Evolutionary conservation across 2,329 filamentous ascomycete genomes (phyloP), one percentile per base, ranked within the genome.

Genomic region (Endocalyx cinctus): DNA sequence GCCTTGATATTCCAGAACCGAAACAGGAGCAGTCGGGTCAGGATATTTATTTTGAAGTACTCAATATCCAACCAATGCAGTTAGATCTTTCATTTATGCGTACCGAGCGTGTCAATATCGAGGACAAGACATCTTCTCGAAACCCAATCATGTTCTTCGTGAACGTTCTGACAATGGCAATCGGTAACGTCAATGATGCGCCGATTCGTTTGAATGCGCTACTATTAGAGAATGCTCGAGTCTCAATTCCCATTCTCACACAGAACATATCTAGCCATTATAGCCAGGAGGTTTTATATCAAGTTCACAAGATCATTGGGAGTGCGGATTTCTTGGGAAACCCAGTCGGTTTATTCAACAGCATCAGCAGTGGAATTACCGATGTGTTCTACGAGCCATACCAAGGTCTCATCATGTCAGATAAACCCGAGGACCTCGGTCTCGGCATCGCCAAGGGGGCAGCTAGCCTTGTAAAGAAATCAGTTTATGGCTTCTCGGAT

Each of bases 331-430:
- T 98, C 74, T 71, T 98, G 5, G 92, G 92, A 23, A 98, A 98
- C 51, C 92, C 92, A 0, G 94, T 98, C 12, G 92, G 92, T 27
- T 70, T 98, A 27, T 98, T 98, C 79, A 97, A 94, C 67, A 98
- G 90, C 57, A 85, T 98, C 60, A 94, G 87, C 50, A 98, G 92
- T 28, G 92, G 94, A 49, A 87, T 98, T 33, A 89, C 87, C 14
- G 92, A 96, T 58, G 95, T 98, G 56, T 98, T 98, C 67, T 98
- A 98, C 69, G 94, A 98, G 59, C 92, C 92, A 23, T 98, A 98
- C 64, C 92, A 98, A 66, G 87, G 94, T 15, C 77, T 98, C 30
- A 94, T 98, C 58, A 87, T 94, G 72, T 94, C 89, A 1, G 92
- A 98, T 58, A 79, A 86, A 46, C 94, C 92, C 3, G 90, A 97